Base-by-base conservation (phyloP, 257 asterid genomes). In the Paulownia fortunei region DNA sequence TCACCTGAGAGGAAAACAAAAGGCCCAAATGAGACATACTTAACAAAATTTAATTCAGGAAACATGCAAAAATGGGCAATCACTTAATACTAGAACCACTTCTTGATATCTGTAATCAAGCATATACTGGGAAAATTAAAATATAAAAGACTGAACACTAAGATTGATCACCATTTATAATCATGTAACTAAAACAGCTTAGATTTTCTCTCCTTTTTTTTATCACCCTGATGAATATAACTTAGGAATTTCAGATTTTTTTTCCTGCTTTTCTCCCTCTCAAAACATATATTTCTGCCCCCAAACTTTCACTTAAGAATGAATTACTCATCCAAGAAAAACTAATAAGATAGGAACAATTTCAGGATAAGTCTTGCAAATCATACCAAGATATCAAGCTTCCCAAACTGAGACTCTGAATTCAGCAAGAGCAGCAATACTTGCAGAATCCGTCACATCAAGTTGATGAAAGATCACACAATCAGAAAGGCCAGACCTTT, bases 361-460 rank as follows among this genome's bases (percentile, higher is more conserved):
- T 18, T 6, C 4, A 52, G 65, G 8, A 34, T 27, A 32, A 30
- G 26, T 6, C 13, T 7, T 37, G 52, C 19, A 59, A 5, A 13
- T 62, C 51, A 11, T 87, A 88, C 92, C 90, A 88, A 80, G 69
- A 88, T 86, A 81, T 88, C 95, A 5, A 88, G 89, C 36, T 69
- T 88, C 32, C 87, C 87, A 59, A 85, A 88, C 5, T 62, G 77
- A 19, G 79, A 37, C 42, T 80, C 61, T 55, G 62, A 84, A 88
- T 21, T 79, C 63, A 54, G 80, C 84, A 13, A 89, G 84, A 2
- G 82, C 42, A 77, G 62, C 80, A 69, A 83, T 49, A 68, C 82
- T 86, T 2, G 69, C 36, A 18, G 65, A 62, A 78, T 90, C 81
- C 15, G 85, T 63, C 2, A 88, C 92, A 76, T 85, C 88, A 72